These are phyloP conservation scores for Escallonia rubra DNA, from an alignment of 129 eudicot species.

Conservation along the genomic window DNA sequence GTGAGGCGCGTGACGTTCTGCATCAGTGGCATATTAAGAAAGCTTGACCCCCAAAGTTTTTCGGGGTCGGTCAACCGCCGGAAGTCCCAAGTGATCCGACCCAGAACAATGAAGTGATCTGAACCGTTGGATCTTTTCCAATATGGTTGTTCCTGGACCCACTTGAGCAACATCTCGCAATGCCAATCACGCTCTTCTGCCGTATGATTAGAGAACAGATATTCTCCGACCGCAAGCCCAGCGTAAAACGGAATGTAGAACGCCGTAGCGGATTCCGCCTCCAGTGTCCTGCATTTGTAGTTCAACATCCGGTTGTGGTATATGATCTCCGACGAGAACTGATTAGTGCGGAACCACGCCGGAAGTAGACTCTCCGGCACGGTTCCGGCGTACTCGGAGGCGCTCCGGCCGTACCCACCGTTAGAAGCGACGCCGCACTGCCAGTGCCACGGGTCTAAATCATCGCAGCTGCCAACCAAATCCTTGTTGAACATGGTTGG, in stretches of 20 bases:
- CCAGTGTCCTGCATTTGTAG: slow-evolving; percentile 47
- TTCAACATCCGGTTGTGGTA: slow-evolving; percentile 49
- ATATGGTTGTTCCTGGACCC: slow-evolving; percentile 53
- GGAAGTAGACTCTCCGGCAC: slow-evolving; percentile 42
- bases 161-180: slow-evolving; percentile 42
- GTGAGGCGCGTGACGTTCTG: slow-evolving; percentile 60
- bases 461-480: slow-evolving; percentile 42
- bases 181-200: slow-evolving; percentile 42
- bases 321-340: slow-evolving; percentile 47
- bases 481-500: slow-evolving; percentile 56
- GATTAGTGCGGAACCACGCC: slow-evolving; percentile 69
- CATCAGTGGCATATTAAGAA: slow-evolving; percentile 71
- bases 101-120: slow-evolving; percentile 58
- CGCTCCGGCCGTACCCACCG: slow-evolving; percentile 50
- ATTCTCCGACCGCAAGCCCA: slow-evolving; percentile 74
- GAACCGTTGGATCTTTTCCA: slow-evolving; percentile 67
- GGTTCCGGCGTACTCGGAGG: slow-evolving; percentile 40
- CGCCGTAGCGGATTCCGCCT: slow-evolving; percentile 63
- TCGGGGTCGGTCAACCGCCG: slow-evolving; percentile 75
- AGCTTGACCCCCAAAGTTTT: slow-evolving; percentile 68
- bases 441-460: slow-evolving; percentile 76
- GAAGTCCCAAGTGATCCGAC: slow-evolving; percentile 83
- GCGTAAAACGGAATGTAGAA: slow-evolving; percentile 80
- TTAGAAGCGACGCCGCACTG: slow-evolving; percentile 72
- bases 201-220: slow-evolving; percentile 41